Percentiles rank a stretch among this genome's conserved stretches.
phyloP scores from a whole-genome alignment of 169 alveolate genomes.

The Plasmodium blacklocki region DNA sequence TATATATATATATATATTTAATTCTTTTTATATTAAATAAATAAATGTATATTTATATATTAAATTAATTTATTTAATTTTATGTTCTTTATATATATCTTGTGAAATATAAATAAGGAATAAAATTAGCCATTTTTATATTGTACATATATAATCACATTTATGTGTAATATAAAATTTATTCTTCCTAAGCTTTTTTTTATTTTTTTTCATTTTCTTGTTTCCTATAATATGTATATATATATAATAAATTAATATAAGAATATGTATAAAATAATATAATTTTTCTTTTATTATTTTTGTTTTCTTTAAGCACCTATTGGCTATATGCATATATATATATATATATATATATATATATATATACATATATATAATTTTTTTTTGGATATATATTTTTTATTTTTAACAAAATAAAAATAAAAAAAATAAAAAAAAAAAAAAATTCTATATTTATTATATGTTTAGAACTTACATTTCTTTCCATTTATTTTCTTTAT shows the following conservation, averaged over 20 bases:
- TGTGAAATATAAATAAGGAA: conserved; percentile 11
- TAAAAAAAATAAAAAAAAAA: background rate
- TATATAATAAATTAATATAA: background rate
- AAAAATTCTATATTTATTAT: too few relatives aligned
- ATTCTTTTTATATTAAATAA: too few relatives aligned
- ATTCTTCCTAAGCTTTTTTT: conserved; percentile 31
- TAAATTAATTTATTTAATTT: conserved; percentile 2
- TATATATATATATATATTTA: background rate
- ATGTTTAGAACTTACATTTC: too few relatives aligned
- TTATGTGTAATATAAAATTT: conserved; percentile 37
- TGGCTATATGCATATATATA: conserved; percentile 17
- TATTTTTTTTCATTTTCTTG: conserved; percentile 12
- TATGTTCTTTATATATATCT: conserved; percentile 2
- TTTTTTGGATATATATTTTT: background rate
- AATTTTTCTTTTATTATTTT: too few relatives aligned
- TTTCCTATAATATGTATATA: background rate
- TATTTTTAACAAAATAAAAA: conserved; percentile 3
- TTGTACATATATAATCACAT: conserved; percentile 15
- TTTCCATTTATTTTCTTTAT: too few relatives aligned
- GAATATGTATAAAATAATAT: too few relatives aligned
- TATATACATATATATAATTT: too few relatives aligned
- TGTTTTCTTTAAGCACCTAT: conserved; percentile 19
- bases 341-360: too few relatives aligned
- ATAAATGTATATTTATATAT: background rate
- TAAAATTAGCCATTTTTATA: conserved; percentile 43